Evolutionary conservation across 768 basidiomycete genomes (phyloP), one percentile per base, ranked within the genome.

Genomic region (Macrolepiota dolichaula): DNA sequence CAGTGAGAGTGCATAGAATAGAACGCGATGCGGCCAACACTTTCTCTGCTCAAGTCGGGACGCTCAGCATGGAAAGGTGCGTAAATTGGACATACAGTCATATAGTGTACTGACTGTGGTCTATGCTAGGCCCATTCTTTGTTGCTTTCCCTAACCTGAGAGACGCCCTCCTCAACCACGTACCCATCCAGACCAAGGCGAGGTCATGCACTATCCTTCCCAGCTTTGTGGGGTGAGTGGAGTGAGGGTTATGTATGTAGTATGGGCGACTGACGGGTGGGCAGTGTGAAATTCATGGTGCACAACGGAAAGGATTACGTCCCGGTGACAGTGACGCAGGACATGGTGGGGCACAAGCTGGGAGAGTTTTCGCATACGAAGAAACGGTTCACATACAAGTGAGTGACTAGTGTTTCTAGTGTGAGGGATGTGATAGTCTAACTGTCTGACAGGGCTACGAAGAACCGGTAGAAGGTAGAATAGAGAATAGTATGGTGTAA

Each of bases 281-380:
- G 2, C 69, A 96, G 94, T 2, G 78, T 96, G 37, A 85, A 87
- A 40, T 98, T 99, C 72, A 76, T 91, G 73, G 93, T 99, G 2
- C 95, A 99, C 75, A 98, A 98, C 66, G 96, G 96, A 37, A 93
- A 88, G 74, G 85, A 92, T 67, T 96, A 94, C 72, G 61, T 88
- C 4, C 95, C 95, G 0, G 89, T 99, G 42, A 74, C 81, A 47
- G 81, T 99, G 65, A 94, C 92, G 3, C 93, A 96, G 71, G 96
- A 98, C 73, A 98, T 98, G 96, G 94, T 99, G 1, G 96, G 96
- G 0, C 96, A 99, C 73, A 99, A 99, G 73, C 75, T 98, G 55
- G 96, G 96, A 56, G 95, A 98, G 79, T 98, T 98, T 73, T 78
- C 94, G 42, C 85, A 88, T 66, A 98, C 96, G 37, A 88, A 89